Conservation (phyloP, 2,329 filamentous ascomycete genomes). For the Ophiostoma novo-ulmi region DNA sequence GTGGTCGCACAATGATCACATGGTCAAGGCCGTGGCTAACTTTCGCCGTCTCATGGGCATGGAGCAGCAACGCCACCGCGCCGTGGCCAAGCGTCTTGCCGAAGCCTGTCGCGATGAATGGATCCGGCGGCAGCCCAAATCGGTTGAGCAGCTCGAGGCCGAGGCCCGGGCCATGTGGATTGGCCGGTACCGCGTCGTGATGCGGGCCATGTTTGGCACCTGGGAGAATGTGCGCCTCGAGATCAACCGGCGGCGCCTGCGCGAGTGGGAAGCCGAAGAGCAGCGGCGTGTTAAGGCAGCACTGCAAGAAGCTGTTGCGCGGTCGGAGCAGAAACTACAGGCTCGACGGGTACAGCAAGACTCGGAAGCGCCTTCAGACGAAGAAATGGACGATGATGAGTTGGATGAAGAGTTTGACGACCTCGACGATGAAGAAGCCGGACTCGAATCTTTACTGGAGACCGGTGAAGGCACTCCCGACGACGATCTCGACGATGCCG, state of each 20-base stretch:
- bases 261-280: slow-evolving; percentile 61
- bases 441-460: neutral
- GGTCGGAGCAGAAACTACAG: slow-evolving; percentile 64
- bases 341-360: slow-evolving; percentile 52
- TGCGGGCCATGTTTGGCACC: slow-evolving; percentile 51
- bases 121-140: slow-evolving; percentile 67
- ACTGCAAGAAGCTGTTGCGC: slow-evolving; percentile 66
- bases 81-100: slow-evolving; percentile 73
- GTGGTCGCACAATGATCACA: slow-evolving; percentile 83
- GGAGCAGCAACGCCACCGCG: slow-evolving; percentile 72
- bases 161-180: slow-evolving; percentile 67
- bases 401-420: slow-evolving; percentile 35
- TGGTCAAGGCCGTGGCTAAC: slow-evolving; percentile 71
- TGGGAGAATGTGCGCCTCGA: slow-evolving; percentile 62
- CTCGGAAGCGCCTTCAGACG: slow-evolving; percentile 45
- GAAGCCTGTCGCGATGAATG: slow-evolving; percentile 73
- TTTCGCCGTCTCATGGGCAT: slow-evolving; percentile 74
- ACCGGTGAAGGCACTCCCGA: neutral
- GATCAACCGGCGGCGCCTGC: slow-evolving; percentile 55
- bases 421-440: neutral
- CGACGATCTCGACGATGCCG: slow-evolving; percentile 30
- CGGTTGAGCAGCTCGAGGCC: slow-evolving; percentile 71
- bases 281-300: slow-evolving; percentile 61
- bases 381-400: slow-evolving; percentile 39
- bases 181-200: slow-evolving; percentile 65